Evolutionary conservation across 768 basidiomycete species (phyloP), one percentile per base, ranked within the genome.

Genomic region (Jaapia argillacea): DNA sequence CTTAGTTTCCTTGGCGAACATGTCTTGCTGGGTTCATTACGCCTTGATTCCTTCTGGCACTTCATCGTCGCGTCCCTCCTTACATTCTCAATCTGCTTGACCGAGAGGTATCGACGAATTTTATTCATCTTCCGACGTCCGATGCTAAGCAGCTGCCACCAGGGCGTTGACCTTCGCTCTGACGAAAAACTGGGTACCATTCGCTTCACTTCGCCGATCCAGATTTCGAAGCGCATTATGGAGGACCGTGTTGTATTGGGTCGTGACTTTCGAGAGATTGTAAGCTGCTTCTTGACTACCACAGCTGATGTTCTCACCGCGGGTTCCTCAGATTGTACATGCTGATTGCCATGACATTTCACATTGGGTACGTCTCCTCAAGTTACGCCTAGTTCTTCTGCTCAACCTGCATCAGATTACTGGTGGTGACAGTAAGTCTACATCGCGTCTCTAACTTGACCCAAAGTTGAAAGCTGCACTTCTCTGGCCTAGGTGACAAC

Each of bases 321-420:
- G 35, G 12, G 28, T 24, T 35, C 10, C 43, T 6, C 42, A 85
- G 82, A 44, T 60, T 73, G 47, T 85, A 85, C 53, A 85, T 86
- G 81, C 68, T 86, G 13, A 64, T 80, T 41, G 71, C 77, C 21
- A 85, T 85, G 81, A 75, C 81, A 18, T 75, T 80, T 48, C 74
- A 83, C 43, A 44, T 75, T n/a, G 72, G 79, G 83, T 84, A 54
- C 58, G 81, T 68, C 2, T 54, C 52, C 71, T 49, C 36, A 10
- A 16, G 10, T 33, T 16, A 33, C 16, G 28, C 28, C 28, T 33
- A 33, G 28, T 16, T 33, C 16, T 33, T 16, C 10, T 33, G 16
- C 16, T 16, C 16, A 16, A 33, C 28, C 10, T 33, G 16, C 28
- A 16, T 10, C 28, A 33, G 28, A 16, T 16, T 33, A 16, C 28